Conservation (phyloP, 2,329 filamentous ascomycete species). For the Paecilomyces fulvus region DNA sequence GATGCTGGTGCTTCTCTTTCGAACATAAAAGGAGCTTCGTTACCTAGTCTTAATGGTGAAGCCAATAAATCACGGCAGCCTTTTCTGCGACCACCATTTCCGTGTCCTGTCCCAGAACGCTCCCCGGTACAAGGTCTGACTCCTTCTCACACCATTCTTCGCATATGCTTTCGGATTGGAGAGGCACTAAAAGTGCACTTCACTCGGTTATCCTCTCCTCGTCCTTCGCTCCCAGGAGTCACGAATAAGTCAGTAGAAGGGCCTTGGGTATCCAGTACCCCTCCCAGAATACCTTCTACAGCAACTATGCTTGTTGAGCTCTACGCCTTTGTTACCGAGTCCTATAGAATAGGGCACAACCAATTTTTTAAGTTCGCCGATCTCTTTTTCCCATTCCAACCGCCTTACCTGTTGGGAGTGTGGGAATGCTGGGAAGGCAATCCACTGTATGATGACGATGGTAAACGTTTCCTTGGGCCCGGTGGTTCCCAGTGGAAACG, state of each 20-base stretch:
- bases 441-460: neutral
- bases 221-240: no score
- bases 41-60: neutral
- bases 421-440: conserved; percentile 2
- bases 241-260: neutral
- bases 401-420: conserved; percentile 4
- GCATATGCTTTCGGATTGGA: conserved; percentile 8
- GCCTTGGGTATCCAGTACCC: no score
- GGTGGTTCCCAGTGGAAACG: neutral
- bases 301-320: conserved; percentile 6
- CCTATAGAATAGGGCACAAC: conserved; percentile 4
- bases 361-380: conserved; percentile 9
- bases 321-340: conserved; percentile 8
- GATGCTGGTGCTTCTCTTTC: neutral
- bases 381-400: conserved; percentile 5
- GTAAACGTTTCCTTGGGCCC: neutral
- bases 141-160: conserved; percentile 5
- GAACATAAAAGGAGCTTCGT: neutral
- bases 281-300: neutral
- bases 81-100: conserved; percentile 4
- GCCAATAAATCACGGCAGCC: neutral
- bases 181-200: conserved; percentile 4
- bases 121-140: conserved; percentile 9
- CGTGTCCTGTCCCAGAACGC: neutral
- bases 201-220: neutral